Base-by-base conservation (phyloP, 805 yeast genomes). In the Lipomyces orientalis region DNA sequence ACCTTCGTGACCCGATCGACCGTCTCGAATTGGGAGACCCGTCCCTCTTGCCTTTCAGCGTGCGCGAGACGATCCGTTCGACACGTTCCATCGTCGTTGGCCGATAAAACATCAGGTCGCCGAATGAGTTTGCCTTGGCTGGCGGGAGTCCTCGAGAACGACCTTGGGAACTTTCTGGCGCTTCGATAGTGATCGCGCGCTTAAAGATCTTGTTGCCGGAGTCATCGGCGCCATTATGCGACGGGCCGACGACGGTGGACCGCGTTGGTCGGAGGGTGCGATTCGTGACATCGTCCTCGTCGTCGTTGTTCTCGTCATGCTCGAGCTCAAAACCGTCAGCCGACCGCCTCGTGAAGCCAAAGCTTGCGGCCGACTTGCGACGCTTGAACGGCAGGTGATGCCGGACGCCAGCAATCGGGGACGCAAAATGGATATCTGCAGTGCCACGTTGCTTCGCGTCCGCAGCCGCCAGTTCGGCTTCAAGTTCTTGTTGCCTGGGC, bases 401-500 rank as follows among this genome's bases (percentile, higher is more conserved):
- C 7, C 55, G 16, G 8, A 52, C n/a, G 5, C 65, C 66, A 9
- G 62, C 67, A 22, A 67, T 58, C 4, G 71, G 71, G 39, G 71
- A 65, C 10, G 67, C 69, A 31, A 68, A 65, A 54, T 62, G 64
- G 34, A 56, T 62, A n/a, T 65, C 69, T 14, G 60, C 43, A 14
- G 16, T 67, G 79, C 83, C 60, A 69, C 67, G 62, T 14, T 29
- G 5, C 80, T 66, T 52, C 22, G 73, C 65, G 14, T 65, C 64
- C 31, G 51, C 65, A 16, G 59, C 68, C 10, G 63, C 70, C 29
- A 61, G 71, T 57, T 71, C 73, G 2, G 64, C 73, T 31, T 74
- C 77, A 12, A 63, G 62, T 37, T 75, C 78, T 14, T 70, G 71
- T 64, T 89, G 96, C 22, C 89, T 85, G 0, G 98, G 97, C 0